phyloP scores from a whole-genome alignment of 208 protist species.

The Trichomonas vaginalis region DNA sequence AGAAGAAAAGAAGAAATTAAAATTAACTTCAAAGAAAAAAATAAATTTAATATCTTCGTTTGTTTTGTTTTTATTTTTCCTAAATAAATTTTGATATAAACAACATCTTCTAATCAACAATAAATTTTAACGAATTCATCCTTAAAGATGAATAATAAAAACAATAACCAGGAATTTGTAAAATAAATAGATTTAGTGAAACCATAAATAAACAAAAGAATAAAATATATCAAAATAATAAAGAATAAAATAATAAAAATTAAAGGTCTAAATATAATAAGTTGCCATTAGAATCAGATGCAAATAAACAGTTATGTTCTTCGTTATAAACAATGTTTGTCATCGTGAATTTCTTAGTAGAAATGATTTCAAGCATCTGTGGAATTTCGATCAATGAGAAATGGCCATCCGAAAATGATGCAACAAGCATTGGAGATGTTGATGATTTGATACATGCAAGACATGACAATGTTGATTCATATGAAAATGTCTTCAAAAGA shows the following conservation, averaged over 20 bases:
- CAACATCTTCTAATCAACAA: no score
- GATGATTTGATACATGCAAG: background rate
- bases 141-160: no score
- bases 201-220: no score
- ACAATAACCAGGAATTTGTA: no score
- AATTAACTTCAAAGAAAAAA: no score
- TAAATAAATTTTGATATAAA: no score
- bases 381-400: background rate
- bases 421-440: background rate
- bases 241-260: background rate
- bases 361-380: background rate
- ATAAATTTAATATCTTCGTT: no score
- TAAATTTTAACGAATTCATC: no score
- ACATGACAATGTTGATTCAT: background rate
- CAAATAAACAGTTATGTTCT: background rate
- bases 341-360: background rate
- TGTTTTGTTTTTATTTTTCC: no score
- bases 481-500: background rate
- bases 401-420: background rate
- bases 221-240: background rate
- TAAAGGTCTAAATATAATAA: background rate
- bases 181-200: no score
- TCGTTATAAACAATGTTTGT: background rate
- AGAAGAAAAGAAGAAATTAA: no score
- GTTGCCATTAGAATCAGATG: background rate